These are phyloP conservation scores for Ophiostoma sp. DNA, from an alignment of 2,329 filamentous ascomycete genomes.

Conservation along the genomic window DNA sequence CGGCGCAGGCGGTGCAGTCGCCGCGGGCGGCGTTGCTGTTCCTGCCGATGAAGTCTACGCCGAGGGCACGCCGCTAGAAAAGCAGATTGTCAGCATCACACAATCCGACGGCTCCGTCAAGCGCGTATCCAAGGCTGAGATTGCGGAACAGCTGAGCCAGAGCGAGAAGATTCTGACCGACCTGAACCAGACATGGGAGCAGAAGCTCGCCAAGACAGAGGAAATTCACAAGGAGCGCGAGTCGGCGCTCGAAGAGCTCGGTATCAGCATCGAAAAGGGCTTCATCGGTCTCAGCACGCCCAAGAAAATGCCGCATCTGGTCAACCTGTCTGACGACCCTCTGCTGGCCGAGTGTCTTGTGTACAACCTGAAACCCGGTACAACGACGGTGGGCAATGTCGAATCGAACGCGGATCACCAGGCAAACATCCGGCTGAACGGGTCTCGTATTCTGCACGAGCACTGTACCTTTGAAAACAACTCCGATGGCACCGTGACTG, in stretches of 20 bases:
- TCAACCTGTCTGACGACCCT: conserved; percentile 93
- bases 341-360: conserved; percentile 92
- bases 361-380: conserved; percentile 95
- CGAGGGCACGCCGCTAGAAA: conserved; percentile 83
- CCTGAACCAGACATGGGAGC: conserved; percentile 97
- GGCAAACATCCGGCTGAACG: conserved; percentile 88
- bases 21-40: conserved; percentile 37
- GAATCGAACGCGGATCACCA: conserved; percentile 69
- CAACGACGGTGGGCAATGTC: conserved; percentile 89
- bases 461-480: conserved; percentile 91
- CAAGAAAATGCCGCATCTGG: conserved; percentile 98
- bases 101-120: conserved; percentile 78
- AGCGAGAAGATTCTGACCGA: conserved; percentile 95
- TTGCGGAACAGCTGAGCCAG: conserved; percentile 90
- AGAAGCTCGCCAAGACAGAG: conserved; percentile 91
- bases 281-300: conserved; percentile 92
- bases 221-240: conserved; percentile 97
- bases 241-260: conserved; percentile 87
- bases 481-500: conserved; percentile 82
- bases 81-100: conserved; percentile 95
- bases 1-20: conserved; percentile 41
- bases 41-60: conserved; percentile 79
- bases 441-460: conserved; percentile 83
- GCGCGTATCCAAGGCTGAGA: conserved; percentile 96
- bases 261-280: conserved; percentile 98